These are phyloP conservation scores for Aspergillus awamori DNA, from an alignment of 2,329 filamentous ascomycete genomes.

Conservation along the genomic window DNA sequence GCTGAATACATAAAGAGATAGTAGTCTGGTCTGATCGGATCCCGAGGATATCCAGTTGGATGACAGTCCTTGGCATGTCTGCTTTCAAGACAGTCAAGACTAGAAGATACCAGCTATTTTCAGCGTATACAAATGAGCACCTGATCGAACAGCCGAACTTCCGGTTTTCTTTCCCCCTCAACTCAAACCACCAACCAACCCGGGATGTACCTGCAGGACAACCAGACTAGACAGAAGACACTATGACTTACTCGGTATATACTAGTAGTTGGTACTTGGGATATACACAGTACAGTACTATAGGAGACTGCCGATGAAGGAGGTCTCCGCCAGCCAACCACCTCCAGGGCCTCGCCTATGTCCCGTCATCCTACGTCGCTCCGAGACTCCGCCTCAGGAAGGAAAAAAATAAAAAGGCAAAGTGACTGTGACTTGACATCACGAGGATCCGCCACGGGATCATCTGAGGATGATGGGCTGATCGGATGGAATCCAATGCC, in stretches of 20 bases:
- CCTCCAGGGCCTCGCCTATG: background rate
- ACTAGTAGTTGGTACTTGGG: too few relatives aligned
- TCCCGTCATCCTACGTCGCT: too few relatives aligned
- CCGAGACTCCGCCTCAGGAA: too few relatives aligned
- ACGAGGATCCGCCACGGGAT: constrained; percentile 12
- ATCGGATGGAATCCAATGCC: background rate
- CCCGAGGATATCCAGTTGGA: too few relatives aligned
- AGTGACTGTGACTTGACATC: constrained; percentile 1
- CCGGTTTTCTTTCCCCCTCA: background rate
- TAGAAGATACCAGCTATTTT: background rate
- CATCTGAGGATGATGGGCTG: constrained; percentile 11
- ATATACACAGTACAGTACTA: background rate
- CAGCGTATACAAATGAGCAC: background rate
- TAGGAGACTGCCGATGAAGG: constrained; percentile 4
- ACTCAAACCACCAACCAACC: background rate
- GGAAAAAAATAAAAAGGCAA: background rate
- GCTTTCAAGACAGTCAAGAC: background rate
- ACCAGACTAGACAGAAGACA: too few relatives aligned
- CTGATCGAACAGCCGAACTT: background rate
- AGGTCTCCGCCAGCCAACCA: background rate
- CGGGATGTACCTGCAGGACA: background rate
- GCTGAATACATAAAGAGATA: too few relatives aligned
- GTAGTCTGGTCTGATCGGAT: too few relatives aligned
- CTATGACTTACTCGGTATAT: too few relatives aligned
- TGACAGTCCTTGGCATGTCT: background rate